Evolutionary conservation across 495 filamentous ascomycete genomes (phyloP), one percentile per base, ranked within the genome.

Genomic region (Hyphodiscus hymeniophilus): DNA sequence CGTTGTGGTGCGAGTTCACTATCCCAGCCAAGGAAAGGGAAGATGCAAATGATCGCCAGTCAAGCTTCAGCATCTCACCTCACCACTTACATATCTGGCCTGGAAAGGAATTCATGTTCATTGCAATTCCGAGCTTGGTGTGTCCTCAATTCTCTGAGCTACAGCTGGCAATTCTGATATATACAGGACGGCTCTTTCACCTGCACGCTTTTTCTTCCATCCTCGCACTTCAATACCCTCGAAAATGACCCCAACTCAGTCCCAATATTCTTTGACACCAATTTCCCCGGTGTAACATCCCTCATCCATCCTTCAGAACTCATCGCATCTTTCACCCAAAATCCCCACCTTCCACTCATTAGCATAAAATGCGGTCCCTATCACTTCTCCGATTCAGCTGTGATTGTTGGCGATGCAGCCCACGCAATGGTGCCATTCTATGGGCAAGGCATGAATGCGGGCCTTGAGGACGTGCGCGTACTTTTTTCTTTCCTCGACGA

Each of bases 71-170:
- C 24, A 86, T 96, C 45, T 88, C 85, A 0, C 87, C 88, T 13
- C 85, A 95, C 61, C 88, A 97, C 58, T 75, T 99, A 1, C 92
- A 99, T 62, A 99, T 99, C 65, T 99, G 92, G 92, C 92, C 92
- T 1, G 87, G 84, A 18, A 79, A 80, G 52, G 77, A 87, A 11
- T 85, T 88, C 60, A 97, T 99, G 92, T 99, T 99, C 66, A 97
- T 99, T 57, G 92, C 92, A 16, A 86, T 99, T 21, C 91, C 92
- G 0, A 87, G 82, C 42, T 69, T 80, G 12, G 76, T 79, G 63
- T 38, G 71, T 48, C 33, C 35, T 10, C 21, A 15, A 22, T 8
- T 13, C 30, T 24, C 28, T 17, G 34, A 30, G 38, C 21, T 16
- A 6, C 10, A 22, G 3, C 8, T 12, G 16, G n/a, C n/a, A n/a